Conservation (phyloP, 2,329 filamentous ascomycete genomes). For the Pseudogymnoascus sp. region DNA sequence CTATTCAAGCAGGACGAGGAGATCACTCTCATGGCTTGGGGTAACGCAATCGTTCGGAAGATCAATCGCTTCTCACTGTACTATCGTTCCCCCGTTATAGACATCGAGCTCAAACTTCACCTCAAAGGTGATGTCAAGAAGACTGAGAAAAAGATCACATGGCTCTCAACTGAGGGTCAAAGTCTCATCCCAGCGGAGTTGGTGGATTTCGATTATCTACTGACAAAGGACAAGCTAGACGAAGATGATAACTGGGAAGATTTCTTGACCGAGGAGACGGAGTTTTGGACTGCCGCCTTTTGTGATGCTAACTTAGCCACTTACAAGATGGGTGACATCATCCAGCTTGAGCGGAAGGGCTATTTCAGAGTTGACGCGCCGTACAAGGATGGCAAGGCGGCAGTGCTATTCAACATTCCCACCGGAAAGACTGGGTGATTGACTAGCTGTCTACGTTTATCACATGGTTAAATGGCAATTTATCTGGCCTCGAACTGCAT, state of each 20-base stretch:
- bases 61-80: conserved; percentile 41
- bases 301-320: conserved; percentile 74
- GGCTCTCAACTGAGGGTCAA: conserved; percentile 69
- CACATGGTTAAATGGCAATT: too few species aligned
- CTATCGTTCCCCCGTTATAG: conserved; percentile 48
- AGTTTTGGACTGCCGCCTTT: conserved; percentile 64
- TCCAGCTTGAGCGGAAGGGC: conserved; percentile 90
- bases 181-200: conserved; percentile 72
- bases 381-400: conserved; percentile 49
- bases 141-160: conserved; percentile 94
- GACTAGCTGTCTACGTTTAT: background rate
- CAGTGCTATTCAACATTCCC: conserved; percentile 62
- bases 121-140: conserved; percentile 89
- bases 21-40: conserved; percentile 95
- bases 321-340: conserved; percentile 80
- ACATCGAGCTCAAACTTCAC: conserved; percentile 74
- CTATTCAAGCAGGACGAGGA: conserved; percentile 79
- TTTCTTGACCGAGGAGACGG: conserved; percentile 68
- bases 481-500: too few species aligned
- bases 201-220: conserved; percentile 89
- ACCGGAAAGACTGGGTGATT: conserved; percentile 48
- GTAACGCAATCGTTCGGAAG: conserved; percentile 72
- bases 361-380: conserved; percentile 78
- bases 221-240: conserved; percentile 86
- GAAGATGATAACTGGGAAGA: conserved; percentile 77